These are phyloP conservation scores for Hibiscus trionum DNA, from an alignment of 345 rosid species.

Conservation along the genomic window DNA sequence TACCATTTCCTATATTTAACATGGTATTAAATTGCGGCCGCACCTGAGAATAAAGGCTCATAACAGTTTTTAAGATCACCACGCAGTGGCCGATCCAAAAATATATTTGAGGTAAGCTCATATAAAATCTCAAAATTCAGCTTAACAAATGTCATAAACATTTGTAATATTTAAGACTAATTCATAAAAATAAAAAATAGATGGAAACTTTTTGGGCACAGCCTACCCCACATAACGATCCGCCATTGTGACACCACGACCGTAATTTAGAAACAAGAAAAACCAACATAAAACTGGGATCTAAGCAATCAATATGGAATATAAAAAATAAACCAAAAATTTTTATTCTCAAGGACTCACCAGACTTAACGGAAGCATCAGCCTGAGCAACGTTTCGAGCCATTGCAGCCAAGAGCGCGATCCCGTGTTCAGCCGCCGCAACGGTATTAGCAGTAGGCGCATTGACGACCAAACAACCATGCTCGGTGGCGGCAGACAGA, in stretches of 20 bases:
- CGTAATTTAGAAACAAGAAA: background rate
- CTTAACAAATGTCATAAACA: too few relatives aligned
- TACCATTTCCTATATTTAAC: background rate
- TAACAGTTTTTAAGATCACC: too few relatives aligned
- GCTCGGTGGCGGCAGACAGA: slow-evolving; percentile 86
- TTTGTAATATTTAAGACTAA: too few relatives aligned
- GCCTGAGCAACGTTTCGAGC: slow-evolving; percentile 85
- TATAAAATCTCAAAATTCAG: too few relatives aligned
- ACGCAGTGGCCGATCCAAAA: too few relatives aligned
- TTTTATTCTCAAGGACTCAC: slow-evolving; percentile 25
- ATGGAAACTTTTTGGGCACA: too few relatives aligned
- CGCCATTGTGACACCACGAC: too few relatives aligned
- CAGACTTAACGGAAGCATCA: slow-evolving; percentile 81
- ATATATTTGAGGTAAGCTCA: too few relatives aligned
- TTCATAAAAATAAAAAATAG: too few relatives aligned
- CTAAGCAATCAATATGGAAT: background rate
- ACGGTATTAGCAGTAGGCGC: slow-evolving; percentile 90
- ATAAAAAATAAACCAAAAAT: background rate
- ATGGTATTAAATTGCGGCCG: too few relatives aligned
- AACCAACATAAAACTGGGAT: background rate
- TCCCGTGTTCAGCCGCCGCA: slow-evolving; percentile 90
- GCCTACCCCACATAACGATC: too few relatives aligned
- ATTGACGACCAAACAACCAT: slow-evolving; percentile 83
- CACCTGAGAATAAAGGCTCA: too few relatives aligned
- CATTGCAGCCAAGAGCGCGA: slow-evolving; percentile 82